A percentile compares a stretch with the other conserved stretches of the same genome.
Evolutionary conservation across 495 filamentous ascomycete species (phyloP).

Genomic region (Aspergillus avenaceus): DNA sequence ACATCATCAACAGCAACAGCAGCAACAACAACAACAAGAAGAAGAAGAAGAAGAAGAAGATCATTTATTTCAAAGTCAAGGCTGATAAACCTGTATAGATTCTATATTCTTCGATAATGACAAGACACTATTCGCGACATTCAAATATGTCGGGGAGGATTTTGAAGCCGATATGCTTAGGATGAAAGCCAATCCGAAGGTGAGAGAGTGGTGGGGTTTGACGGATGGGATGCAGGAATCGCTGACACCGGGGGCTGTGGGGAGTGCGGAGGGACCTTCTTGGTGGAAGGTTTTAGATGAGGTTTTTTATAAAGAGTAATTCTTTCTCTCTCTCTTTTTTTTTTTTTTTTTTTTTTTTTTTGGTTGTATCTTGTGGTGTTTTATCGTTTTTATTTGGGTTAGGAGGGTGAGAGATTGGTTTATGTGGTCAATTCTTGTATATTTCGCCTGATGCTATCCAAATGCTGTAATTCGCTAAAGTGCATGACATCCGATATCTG

Average conservation of each 20-base stretch:
- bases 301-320: conserved; percentile 59
- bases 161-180: conserved; percentile 67
- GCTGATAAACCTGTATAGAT: too few relatives aligned
- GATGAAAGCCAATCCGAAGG: conserved; percentile 65
- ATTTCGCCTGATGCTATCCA: too few relatives aligned
- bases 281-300: conserved; percentile 74
- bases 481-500: too few relatives aligned
- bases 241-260: conserved; percentile 58
- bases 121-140: conserved; percentile 63
- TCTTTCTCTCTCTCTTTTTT: background rate
- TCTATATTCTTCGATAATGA: conserved; percentile 67
- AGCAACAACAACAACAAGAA: background rate
- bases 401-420: too few relatives aligned
- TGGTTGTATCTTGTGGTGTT: too few relatives aligned
- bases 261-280: conserved; percentile 57
- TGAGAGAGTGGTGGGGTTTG: conserved; percentile 75
- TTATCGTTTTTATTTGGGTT: too few relatives aligned
- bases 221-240: conserved; percentile 67
- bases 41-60: background rate
- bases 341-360: too few relatives aligned
- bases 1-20: background rate
- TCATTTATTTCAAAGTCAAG: too few relatives aligned
- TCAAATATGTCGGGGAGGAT: conserved; percentile 70
- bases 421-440: too few relatives aligned
- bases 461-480: too few relatives aligned